phyloP scores from a whole-genome alignment of 306 rosid genomes.

The Echinosophora koreensis region DNA sequence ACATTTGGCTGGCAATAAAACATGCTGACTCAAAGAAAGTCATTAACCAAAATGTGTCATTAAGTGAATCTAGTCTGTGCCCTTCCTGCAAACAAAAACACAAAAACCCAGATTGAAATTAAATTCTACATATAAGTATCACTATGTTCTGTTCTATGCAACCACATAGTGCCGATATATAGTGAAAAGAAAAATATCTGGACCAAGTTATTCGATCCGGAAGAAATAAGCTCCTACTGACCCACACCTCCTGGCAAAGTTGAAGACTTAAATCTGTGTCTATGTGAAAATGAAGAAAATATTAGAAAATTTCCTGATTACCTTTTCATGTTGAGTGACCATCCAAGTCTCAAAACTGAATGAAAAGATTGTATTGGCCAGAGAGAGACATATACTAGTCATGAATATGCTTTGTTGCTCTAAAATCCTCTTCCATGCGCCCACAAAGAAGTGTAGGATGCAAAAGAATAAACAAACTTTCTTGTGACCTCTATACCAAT shows the following conservation, averaged over 20 bases:
- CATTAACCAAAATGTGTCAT: constrained; percentile 95
- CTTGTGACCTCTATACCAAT: constrained; percentile 79
- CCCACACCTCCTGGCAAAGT: constrained; percentile 33
- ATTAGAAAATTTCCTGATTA: constrained; percentile 47
- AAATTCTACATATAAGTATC: constrained; percentile 29
- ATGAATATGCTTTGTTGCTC: constrained; percentile 68
- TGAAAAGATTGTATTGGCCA: constrained; percentile 75
- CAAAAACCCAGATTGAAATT: constrained; percentile 31
- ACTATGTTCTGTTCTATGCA: constrained; percentile 21
- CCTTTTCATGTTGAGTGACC: constrained; percentile 91
- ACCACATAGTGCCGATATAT: not conserved
- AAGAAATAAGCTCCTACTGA: constrained; percentile 40
- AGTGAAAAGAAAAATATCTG: constrained; percentile 19
- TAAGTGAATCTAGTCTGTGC: constrained; percentile 82
- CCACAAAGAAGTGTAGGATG: constrained; percentile 72
- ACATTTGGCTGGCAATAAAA: constrained; percentile 82
- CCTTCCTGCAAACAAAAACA: constrained; percentile 75
- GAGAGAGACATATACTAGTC: constrained; percentile 69
- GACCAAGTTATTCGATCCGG: constrained; percentile 42
- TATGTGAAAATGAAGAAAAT: constrained; percentile 39
- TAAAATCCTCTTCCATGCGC: constrained; percentile 75
- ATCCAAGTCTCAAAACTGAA: constrained; percentile 90
- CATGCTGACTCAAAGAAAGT: constrained; percentile 82
- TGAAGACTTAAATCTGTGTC: constrained; percentile 8
- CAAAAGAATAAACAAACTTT: constrained; percentile 77